phyloP scores from a whole-genome alignment of 768 basidiomycete genomes.

The Tulasnella sp. region DNA sequence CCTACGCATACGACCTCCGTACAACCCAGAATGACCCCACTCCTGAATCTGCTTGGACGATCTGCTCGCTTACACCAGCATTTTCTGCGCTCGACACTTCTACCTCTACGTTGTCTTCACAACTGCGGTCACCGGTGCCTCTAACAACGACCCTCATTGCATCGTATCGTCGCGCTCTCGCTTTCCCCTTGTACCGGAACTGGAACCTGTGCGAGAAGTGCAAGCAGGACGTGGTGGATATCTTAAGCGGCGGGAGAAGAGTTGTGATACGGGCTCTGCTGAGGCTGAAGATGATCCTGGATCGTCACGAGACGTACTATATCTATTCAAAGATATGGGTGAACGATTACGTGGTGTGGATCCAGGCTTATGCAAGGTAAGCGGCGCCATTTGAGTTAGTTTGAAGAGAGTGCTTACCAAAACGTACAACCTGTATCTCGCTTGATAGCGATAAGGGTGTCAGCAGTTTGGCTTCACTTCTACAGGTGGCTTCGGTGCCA shows the following conservation, averaged over 20 bases:
- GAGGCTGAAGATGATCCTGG: conserved; percentile 61
- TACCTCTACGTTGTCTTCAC: conserved; percentile 34
- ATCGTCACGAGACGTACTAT: conserved; percentile 78
- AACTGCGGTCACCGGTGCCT: background rate
- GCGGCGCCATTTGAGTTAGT: conserved; percentile 22
- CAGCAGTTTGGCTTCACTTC: conserved; percentile 33
- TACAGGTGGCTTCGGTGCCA: conserved; percentile 35
- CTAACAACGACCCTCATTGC: conserved; percentile 42
- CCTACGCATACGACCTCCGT: conserved; percentile 72
- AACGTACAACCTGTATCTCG: background rate
- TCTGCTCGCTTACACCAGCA: conserved; percentile 57
- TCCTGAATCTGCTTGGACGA: conserved; percentile 82
- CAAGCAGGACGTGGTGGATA: conserved; percentile 46
- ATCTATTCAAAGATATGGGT: conserved; percentile 83
- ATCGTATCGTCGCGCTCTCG: conserved; percentile 63
- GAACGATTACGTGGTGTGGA: conserved; percentile 78
- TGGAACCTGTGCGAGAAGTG: conserved; percentile 64
- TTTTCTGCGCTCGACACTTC: conserved; percentile 74
- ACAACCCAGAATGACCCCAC: conserved; percentile 73
- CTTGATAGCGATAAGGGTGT: conserved; percentile 47
- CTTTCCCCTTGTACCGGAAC: conserved; percentile 73
- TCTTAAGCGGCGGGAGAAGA: conserved; percentile 53
- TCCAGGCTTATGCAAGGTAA: conserved; percentile 58
- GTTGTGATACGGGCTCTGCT: conserved; percentile 54
- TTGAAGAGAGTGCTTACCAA: background rate